These are phyloP conservation scores for Cercospora nicotianae DNA, from an alignment of 2,329 filamentous ascomycete genomes.

Conservation along the genomic window DNA sequence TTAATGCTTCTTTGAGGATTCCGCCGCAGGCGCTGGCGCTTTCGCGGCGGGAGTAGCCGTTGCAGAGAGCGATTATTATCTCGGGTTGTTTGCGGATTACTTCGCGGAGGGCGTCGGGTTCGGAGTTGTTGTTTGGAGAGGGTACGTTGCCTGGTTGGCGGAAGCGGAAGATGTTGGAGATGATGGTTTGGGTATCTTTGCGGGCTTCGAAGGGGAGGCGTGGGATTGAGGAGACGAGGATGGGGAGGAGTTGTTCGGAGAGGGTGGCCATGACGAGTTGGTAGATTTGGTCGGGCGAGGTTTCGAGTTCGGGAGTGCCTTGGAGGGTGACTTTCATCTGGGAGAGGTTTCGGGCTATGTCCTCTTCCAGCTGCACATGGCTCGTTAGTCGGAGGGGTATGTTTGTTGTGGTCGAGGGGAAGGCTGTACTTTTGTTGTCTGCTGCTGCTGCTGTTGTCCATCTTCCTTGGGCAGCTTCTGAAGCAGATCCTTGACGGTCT, in stretches of 20 bases:
- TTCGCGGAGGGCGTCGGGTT: conserved; percentile 83
- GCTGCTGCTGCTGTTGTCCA: conserved; percentile 46
- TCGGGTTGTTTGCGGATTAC: conserved; percentile 84
- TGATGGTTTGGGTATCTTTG: conserved; percentile 93
- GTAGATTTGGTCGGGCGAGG: conserved; percentile 82
- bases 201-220: conserved; percentile 91
- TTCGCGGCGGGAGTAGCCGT: conserved; percentile 85
- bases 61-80: conserved; percentile 82
- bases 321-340: conserved; percentile 94
- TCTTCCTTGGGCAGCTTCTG: conserved; percentile 58
- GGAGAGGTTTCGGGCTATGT: conserved; percentile 77
- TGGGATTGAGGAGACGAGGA: conserved; percentile 78
- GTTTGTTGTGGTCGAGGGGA: not conserved
- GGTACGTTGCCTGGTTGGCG: conserved; percentile 66
- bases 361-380: conserved; percentile 69
- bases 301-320: conserved; percentile 87
- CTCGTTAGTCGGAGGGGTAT: conserved; percentile 6
- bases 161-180: conserved; percentile 92
- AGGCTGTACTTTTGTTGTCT: conserved; percentile 44
- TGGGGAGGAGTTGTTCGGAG: conserved; percentile 83
- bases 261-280: conserved; percentile 82
- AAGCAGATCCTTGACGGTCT: conserved; percentile 64
- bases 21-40: conserved; percentile 89
- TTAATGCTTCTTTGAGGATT: conserved; percentile 83
- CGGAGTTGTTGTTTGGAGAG: conserved; percentile 55